Percentiles rank a stretch among this genome's conserved stretches.
Conservation (phyloP, 257 asterid genomes). For the Capsicum baccatum region DNA sequence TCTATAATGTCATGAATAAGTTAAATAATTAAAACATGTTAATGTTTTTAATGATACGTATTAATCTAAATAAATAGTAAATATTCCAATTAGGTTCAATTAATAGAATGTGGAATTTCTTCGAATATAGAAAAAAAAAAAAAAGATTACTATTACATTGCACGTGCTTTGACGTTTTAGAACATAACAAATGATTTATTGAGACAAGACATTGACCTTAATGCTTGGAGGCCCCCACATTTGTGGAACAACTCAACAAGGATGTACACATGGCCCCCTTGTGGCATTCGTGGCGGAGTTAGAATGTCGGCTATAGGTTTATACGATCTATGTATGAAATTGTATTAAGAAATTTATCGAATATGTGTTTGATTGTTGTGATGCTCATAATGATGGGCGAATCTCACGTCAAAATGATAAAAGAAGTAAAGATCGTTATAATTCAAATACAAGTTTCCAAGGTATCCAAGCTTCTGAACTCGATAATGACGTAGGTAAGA, state of each 20-base stretch:
- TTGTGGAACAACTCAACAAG: conserved; percentile 24
- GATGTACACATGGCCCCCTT: neutral
- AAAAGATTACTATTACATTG: neutral
- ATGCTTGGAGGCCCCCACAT: conserved; percentile 15
- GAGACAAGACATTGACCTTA: conserved; percentile 6
- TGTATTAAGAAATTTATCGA: neutral
- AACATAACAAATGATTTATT: neutral
- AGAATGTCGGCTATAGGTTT: too few relatives aligned
- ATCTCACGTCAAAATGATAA: too few relatives aligned
- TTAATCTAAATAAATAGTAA: neutral
- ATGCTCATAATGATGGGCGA: rapidly evolving
- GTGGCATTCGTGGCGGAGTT: neutral
- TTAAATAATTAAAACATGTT: neutral
- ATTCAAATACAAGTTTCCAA: neutral
- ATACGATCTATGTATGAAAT: neutral
- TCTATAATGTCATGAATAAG: neutral
- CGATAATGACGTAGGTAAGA: neutral
- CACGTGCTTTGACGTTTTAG: conserved; percentile 24
- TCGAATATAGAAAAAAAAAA: too few relatives aligned
- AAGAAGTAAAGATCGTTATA: too few relatives aligned
- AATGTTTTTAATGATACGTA: neutral
- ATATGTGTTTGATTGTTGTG: neutral
- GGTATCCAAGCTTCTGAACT: rapidly evolving
- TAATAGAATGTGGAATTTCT: too few relatives aligned
- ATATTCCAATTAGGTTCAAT: too few relatives aligned